phyloP scores from a whole-genome alignment of 2,329 filamentous ascomycete genomes.

The Talaromyces piceae region DNA sequence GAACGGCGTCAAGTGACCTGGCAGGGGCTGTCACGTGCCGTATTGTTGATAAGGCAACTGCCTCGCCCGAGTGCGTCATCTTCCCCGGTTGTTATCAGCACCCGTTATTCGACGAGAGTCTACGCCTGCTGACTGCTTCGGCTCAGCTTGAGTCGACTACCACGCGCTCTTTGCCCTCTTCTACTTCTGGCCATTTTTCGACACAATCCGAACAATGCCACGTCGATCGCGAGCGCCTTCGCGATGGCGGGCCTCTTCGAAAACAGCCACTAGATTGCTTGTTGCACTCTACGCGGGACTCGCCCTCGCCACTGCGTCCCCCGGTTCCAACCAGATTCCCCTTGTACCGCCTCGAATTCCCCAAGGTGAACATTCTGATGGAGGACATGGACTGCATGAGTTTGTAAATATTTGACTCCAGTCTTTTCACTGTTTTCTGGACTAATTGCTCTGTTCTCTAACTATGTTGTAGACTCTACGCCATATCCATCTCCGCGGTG shows the following conservation, averaged over 20 bases:
- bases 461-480: slow-evolving; percentile 47
- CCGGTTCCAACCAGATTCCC: slow-evolving; percentile 16
- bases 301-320: slow-evolving; percentile 8
- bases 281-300: slow-evolving; percentile 7
- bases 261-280: slow-evolving; percentile 4
- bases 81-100: not conserved
- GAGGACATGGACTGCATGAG: slow-evolving; percentile 21
- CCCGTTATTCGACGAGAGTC: not conserved
- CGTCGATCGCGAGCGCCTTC: not conserved
- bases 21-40: not conserved
- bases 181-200: too few relatives aligned
- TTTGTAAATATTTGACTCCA: slow-evolving; percentile 23
- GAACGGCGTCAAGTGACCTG: not conserved
- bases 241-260: not conserved
- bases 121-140: slow-evolving; percentile 2
- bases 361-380: slow-evolving; percentile 13
- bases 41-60: slow-evolving; percentile 4
- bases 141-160: slow-evolving; percentile 8
- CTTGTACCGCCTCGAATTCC: slow-evolving; percentile 29
- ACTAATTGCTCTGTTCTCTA: slow-evolving; percentile 8
- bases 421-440: too few relatives aligned
- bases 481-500: slow-evolving; percentile 90
- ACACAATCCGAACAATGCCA: not conserved
- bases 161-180: not conserved
- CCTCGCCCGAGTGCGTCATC: slow-evolving; percentile 9